phyloP scores from a whole-genome alignment of 805 yeast genomes.

The Candida silvatica region DNA sequence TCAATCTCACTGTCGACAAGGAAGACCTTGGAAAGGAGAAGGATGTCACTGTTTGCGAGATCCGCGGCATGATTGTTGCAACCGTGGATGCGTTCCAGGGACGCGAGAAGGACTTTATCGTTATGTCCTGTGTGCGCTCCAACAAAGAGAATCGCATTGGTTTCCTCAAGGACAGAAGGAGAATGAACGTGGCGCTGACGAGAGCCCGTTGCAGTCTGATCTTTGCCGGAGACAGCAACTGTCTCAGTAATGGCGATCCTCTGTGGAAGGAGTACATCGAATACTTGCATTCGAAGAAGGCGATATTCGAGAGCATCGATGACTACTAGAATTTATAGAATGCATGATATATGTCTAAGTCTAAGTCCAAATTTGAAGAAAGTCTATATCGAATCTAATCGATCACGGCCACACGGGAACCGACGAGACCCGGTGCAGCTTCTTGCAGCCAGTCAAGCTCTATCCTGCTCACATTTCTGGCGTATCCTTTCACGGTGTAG shows the following conservation, averaged over 20 bases:
- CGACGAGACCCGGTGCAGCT: slow-evolving; percentile 57
- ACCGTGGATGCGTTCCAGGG: slow-evolving; percentile 93
- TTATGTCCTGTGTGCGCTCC: slow-evolving; percentile 72
- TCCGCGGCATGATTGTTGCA: slow-evolving; percentile 38
- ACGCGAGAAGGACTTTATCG: slow-evolving; percentile 74
- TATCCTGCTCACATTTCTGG: slow-evolving; percentile 76
- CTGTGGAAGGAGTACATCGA: slow-evolving; percentile 45
- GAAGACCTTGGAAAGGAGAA: slow-evolving; percentile 43
- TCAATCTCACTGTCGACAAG: slow-evolving; percentile 48
- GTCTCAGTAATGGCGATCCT: slow-evolving; percentile 34
- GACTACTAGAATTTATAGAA: slow-evolving; percentile 6
- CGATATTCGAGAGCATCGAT: slow-evolving; percentile 5
- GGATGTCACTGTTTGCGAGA: slow-evolving; percentile 34
- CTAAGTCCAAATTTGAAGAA: background rate
- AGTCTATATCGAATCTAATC: background rate
- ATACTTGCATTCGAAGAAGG: slow-evolving; percentile 25
- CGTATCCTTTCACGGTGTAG: slow-evolving; percentile 87
- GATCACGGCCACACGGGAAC: slow-evolving; percentile 13
- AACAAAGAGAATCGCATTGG: slow-evolving; percentile 49
- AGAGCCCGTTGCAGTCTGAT: slow-evolving; percentile 58
- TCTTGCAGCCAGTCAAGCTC: slow-evolving; percentile 83
- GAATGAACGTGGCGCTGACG: slow-evolving; percentile 67
- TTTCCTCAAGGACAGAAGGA: slow-evolving; percentile 49
- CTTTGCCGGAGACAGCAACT: slow-evolving; percentile 50
- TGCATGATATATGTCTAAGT: no score